A percentile compares a stretch with the other conserved stretches of the same genome.
Conservation (phyloP, 805 yeast genomes). For the Tanozyma kutaoensis region DNA sequence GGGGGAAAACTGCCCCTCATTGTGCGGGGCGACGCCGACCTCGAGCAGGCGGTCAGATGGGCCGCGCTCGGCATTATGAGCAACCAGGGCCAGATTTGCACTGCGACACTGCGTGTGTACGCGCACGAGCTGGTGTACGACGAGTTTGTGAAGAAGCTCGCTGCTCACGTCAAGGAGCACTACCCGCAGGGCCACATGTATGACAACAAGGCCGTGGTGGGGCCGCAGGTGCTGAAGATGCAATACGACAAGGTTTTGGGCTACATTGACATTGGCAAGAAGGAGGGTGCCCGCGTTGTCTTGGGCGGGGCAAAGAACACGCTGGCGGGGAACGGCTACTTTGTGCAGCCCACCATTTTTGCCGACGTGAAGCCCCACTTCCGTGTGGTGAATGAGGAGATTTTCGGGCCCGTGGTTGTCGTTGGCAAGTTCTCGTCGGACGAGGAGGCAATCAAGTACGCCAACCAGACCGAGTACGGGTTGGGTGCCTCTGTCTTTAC, state of each 20-base stretch:
- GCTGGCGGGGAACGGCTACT: conserved; percentile 33
- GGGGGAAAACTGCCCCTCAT: conserved; percentile 63
- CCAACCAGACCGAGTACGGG: conserved; percentile 67
- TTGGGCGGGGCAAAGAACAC: conserved; percentile 11
- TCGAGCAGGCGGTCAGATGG: conserved; percentile 58
- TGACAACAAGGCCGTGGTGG: conserved; percentile 32
- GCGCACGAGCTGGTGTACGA: conserved; percentile 46
- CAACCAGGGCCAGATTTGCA: conserved; percentile 59
- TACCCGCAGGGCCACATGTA: conserved; percentile 50
- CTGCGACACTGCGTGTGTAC: conserved; percentile 51
- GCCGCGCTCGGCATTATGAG: conserved; percentile 51
- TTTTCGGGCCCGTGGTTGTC: conserved; percentile 78
- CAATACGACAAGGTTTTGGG: conserved; percentile 51
- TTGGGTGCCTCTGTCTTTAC: conserved; percentile 78
- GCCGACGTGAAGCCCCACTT: conserved; percentile 53
- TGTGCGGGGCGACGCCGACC: conserved; percentile 49
- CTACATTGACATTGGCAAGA: too few relatives aligned
- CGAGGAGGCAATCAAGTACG: conserved; percentile 54
- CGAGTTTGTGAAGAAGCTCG: conserved; percentile 31
- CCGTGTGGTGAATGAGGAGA: conserved; percentile 65
- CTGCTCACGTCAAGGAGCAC: conserved; percentile 28
- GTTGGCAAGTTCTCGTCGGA: conserved; percentile 52
- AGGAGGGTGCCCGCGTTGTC: conserved; percentile 22
- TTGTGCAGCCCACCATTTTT: conserved; percentile 64
- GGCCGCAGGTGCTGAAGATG: conserved; percentile 46